These are phyloP conservation scores for Stylosanthes scabra DNA, from an alignment of 331 rosid genomes.

Conservation along the genomic window DNA sequence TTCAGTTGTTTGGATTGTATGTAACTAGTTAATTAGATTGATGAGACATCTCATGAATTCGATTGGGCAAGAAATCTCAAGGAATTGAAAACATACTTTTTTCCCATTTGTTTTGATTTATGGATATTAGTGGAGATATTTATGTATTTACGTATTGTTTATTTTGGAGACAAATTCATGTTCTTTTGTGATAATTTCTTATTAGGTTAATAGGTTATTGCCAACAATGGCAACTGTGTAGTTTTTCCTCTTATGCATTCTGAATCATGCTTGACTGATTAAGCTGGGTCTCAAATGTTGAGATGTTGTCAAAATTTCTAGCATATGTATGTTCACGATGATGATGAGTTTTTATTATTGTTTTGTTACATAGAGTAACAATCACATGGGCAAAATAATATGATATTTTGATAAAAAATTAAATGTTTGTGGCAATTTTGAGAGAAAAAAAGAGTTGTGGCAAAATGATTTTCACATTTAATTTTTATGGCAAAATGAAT, in stretches of 20 bases:
- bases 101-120: neutral
- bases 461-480: too few relatives aligned
- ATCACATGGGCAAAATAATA: too few relatives aligned
- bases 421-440: too few relatives aligned
- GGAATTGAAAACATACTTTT: neutral
- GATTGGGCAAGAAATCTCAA: neutral
- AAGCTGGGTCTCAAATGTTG: conserved; percentile 1
- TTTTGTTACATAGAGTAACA: too few relatives aligned
- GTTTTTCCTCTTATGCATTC: neutral
- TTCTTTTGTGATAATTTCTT: neutral
- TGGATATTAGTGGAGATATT: neutral
- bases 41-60: neutral
- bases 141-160: neutral
- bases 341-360: too few relatives aligned
- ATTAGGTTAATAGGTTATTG: neutral
- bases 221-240: neutral
- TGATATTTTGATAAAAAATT: too few relatives aligned
- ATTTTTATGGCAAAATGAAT: too few relatives aligned
- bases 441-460: too few relatives aligned
- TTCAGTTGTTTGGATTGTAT: neutral
- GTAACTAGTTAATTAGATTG: neutral
- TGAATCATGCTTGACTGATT: neutral
- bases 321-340: too few relatives aligned
- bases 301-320: neutral
- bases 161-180: neutral